Conservation (phyloP, 352 stramenopile genomes). For the Globisporangium barbulae region DNA sequence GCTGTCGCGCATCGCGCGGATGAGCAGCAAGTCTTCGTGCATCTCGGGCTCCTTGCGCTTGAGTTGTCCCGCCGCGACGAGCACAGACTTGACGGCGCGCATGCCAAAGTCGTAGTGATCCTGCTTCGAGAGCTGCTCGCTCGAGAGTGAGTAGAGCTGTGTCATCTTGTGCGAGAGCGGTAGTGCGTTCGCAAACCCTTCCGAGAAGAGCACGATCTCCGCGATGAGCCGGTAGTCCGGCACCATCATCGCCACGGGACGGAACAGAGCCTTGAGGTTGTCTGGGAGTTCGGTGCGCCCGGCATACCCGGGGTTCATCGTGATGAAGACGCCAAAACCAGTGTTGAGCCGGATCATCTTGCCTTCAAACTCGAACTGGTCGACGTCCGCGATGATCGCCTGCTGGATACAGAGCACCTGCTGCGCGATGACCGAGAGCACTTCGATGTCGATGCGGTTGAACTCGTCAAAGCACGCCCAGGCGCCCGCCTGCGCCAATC, state of each 20-base stretch:
- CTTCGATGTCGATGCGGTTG: constrained; percentile 96
- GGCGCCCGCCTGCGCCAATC: constrained; percentile 89
- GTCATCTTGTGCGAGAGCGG: constrained; percentile 94
- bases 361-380: constrained; percentile 93
- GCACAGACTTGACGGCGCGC: constrained; percentile 91
- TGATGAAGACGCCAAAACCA: constrained; percentile 94
- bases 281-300: constrained; percentile 91
- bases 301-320: constrained; percentile 94
- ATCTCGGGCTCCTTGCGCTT: constrained; percentile 94
- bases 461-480: constrained; percentile 97
- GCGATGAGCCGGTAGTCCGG: constrained; percentile 93
- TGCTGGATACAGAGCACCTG: constrained; percentile 95
- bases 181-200: constrained; percentile 92
- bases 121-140: constrained; percentile 93
- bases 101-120: constrained; percentile 96
- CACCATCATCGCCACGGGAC: constrained; percentile 95
- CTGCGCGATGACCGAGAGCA: constrained; percentile 95
- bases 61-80: constrained; percentile 92
- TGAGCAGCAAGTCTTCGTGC: constrained; percentile 92
- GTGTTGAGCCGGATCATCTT: constrained; percentile 90
- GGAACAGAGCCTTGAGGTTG: constrained; percentile 94
- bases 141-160: constrained; percentile 91
- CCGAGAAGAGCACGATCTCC: constrained; percentile 94
- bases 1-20: constrained; percentile 94
- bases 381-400: constrained; percentile 86